Evolutionary conservation across 2,329 filamentous ascomycete species (phyloP).

Genomic region (Fusarium staphyleae): DNA sequence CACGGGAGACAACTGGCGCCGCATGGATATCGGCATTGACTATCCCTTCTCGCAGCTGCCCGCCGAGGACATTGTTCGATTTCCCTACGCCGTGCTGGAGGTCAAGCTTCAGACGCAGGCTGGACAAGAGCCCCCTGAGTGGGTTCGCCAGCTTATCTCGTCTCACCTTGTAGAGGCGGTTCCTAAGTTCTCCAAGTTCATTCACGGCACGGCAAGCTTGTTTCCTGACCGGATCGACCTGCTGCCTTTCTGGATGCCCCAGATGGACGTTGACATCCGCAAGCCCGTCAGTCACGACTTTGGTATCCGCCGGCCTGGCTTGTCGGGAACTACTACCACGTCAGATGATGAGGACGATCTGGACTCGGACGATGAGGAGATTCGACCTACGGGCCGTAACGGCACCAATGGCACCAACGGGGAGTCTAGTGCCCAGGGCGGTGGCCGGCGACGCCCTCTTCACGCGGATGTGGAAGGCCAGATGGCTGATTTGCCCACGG

Average conservation of each 20-base stretch:
- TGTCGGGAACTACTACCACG: conserved; percentile 78
- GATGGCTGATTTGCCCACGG: conserved; percentile 66
- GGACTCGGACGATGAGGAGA: conserved; percentile 71
- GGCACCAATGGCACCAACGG: conserved; percentile 38
- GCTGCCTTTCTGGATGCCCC: conserved; percentile 95
- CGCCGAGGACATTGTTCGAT: conserved; percentile 82
- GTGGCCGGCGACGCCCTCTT: conserved; percentile 52
- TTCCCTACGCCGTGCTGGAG: conserved; percentile 95
- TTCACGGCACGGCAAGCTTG: conserved; percentile 88
- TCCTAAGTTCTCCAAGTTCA: conserved; percentile 99
- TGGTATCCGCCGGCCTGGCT: conserved; percentile 82
- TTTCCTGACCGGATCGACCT: conserved; percentile 89
- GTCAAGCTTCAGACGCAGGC: conserved; percentile 97
- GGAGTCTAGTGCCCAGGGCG: conserved; percentile 50
- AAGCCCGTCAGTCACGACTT: conserved; percentile 90
- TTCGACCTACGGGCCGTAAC: conserved; percentile 16
- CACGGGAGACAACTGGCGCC: conserved; percentile 88
- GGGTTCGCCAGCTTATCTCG: conserved; percentile 91
- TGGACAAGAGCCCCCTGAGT: conserved; percentile 93
- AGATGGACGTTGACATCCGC: conserved; percentile 97
- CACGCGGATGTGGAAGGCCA: conserved; percentile 80
- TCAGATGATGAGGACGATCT: conserved; percentile 77
- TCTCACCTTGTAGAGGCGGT: conserved; percentile 98
- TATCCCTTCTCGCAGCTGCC: conserved; percentile 92
- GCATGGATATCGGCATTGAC: conserved; percentile 97